These are phyloP conservation scores for Tolypocladium inflatum DNA, from an alignment of 2,329 filamentous ascomycete genomes.

Conservation along the genomic window DNA sequence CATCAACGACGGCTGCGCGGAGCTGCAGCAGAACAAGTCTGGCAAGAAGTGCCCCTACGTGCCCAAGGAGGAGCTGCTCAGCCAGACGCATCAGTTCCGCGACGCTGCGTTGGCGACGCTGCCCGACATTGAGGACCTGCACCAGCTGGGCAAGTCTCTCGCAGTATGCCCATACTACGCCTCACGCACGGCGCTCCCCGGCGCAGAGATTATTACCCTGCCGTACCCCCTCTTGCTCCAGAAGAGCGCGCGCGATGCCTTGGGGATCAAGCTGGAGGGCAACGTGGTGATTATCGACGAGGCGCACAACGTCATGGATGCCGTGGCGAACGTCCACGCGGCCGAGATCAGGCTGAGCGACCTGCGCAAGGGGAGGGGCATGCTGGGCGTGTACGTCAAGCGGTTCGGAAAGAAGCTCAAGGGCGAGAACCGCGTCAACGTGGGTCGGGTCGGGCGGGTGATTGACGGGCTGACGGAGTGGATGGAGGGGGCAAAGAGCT, in stretches of 20 bases:
- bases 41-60: slow-evolving; percentile 62
- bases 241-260: slow-evolving; percentile 74
- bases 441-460: slow-evolving; percentile 77
- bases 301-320: slow-evolving; percentile 96
- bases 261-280: slow-evolving; percentile 75
- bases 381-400: slow-evolving; percentile 74
- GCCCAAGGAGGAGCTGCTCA: slow-evolving; percentile 66
- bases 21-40: slow-evolving; percentile 65
- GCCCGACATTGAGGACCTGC: slow-evolving; percentile 88
- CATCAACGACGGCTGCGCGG: slow-evolving; percentile 88
- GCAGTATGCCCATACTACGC: slow-evolving; percentile 93
- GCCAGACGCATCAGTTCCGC: slow-evolving; percentile 68
- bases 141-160: slow-evolving; percentile 65
- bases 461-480: slow-evolving; percentile 69
- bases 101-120: slow-evolving; percentile 77
- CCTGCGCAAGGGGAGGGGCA: slow-evolving; percentile 60
- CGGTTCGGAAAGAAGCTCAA: slow-evolving; percentile 84
- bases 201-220: slow-evolving; percentile 82
- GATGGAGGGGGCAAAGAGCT: slow-evolving; percentile 44
- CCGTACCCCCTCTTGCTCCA: slow-evolving; percentile 89
- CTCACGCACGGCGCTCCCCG: slow-evolving; percentile 72
- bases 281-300: slow-evolving; percentile 96
- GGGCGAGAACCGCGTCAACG: slow-evolving; percentile 83
- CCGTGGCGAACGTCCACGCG: slow-evolving; percentile 79
- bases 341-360: slow-evolving; percentile 66